Evolutionary conservation across 495 filamentous ascomycete genomes (phyloP), one percentile per base, ranked within the genome.

Genomic region (Rhypophila decipiens): DNA sequence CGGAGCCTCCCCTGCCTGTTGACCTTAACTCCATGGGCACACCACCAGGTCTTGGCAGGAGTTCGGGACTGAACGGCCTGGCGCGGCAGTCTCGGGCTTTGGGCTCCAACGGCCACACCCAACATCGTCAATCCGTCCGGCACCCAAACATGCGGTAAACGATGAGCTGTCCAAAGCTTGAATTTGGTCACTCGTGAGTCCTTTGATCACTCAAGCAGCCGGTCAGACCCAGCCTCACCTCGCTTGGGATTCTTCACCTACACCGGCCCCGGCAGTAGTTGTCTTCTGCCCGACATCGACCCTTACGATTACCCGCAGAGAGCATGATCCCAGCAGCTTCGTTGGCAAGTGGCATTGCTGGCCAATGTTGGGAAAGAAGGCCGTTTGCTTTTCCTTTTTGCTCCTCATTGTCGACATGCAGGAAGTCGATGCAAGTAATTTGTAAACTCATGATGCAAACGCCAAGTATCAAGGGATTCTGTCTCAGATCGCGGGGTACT

Each of bases 81-180:
- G 40, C 27, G 46, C 45, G 41, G 40, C 46, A 45, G n/a, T 17
- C 51, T 49, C 46, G 51, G 51, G 17, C 36, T 29, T 37, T 49
- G 51, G 51, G 46, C 50, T 40, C 34, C 50, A 48, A 53, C 39
- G 20, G 5, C 39, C 49, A 24, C 42, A 46, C 38, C 43, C 27
- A 31, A 31, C 4, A 33, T 23, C 39, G 39, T 22, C 11, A 19
- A 22, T 42, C 20, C 39, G 21, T 42, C 39, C 39, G 39, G 39
- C 39, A 42, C 20, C 39, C 39, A 20, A 35, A 20, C 31, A 36
- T 46, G 15, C 31, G n/a, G 5, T 45, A 36, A 37, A 40, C 37
- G 49, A 51, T 45, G 49, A 51, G 49, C 24, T 51, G 49, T 50
- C 41, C 27, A 31, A 31, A 13, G 7, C 13, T 31, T 7, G 27